These are phyloP conservation scores for Hanseniaspora nectarophila DNA, from an alignment of 805 yeast genomes.

Conservation along the genomic window DNA sequence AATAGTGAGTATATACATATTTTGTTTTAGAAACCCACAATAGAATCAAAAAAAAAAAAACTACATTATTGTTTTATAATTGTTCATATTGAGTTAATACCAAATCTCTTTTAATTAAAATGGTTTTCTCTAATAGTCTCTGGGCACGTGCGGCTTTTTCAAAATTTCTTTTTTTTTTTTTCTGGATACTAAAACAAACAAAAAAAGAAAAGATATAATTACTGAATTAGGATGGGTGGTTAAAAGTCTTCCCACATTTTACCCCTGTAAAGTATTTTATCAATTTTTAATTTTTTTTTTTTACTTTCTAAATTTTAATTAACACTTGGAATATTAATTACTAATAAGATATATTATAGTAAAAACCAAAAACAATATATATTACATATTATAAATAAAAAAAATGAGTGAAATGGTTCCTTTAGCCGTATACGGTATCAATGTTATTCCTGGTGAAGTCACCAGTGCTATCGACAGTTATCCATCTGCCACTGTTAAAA, in stretches of 20 bases:
- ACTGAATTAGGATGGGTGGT: neutral
- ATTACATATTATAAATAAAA: conserved; percentile 21
- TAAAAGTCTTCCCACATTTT: neutral
- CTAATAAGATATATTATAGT: too few relatives aligned
- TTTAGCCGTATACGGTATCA: conserved; percentile 74
- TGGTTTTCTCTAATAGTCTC: too few relatives aligned
- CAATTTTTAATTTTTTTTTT: neutral
- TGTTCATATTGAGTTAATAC: too few relatives aligned
- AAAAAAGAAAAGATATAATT: neutral
- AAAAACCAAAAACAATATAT: neutral
- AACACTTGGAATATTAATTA: too few relatives aligned
- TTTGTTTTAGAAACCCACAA: conserved; percentile 12
- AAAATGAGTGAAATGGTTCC: conserved; percentile 67
- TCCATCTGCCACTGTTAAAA: conserved; percentile 77
- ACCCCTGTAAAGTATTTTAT: neutral
- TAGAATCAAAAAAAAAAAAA: conserved; percentile 9
- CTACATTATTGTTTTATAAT: too few relatives aligned
- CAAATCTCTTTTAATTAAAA: too few relatives aligned
- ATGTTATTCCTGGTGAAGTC: conserved; percentile 76
- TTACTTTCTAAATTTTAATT: neutral
- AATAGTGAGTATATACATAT: conserved; percentile 13
- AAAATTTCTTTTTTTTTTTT: neutral
- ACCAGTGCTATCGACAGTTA: conserved; percentile 77
- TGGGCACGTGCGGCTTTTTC: neutral
- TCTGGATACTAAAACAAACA: neutral